Base-by-base conservation (phyloP, 2,329 filamentous ascomycete genomes). In the Paracamarosporium sp. region DNA sequence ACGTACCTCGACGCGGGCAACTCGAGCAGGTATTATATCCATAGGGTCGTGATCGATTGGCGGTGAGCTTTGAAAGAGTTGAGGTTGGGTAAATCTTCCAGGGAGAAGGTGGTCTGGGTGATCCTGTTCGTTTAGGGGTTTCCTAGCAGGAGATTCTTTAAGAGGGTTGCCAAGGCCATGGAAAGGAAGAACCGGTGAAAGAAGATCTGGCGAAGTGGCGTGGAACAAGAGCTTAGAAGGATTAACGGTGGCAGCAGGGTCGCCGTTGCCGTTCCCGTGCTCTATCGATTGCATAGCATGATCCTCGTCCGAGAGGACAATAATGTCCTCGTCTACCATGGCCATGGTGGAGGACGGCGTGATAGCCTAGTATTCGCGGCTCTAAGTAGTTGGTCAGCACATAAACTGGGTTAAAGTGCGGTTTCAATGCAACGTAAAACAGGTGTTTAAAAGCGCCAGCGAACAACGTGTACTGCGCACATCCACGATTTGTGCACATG, bases 201-300 rank as follows among this genome's bases (percentile, higher is more conserved):
- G 52, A 41, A 36, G 60, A 43, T 22, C 57, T 57, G 54, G 61
- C 56, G 55, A 60, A 50, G 24, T 60, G 53, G 31, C 44, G 31
- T 64, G 57, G 27, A 72, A 62, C 17, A 54, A 41, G 53, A 74
- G 61, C 52, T 69, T 65, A 12, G 71, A 67, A 27, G 74, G 72
- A 38, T 69, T 63, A 1, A 76, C 67, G 7, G 71, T 75, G 2
- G 31, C 40, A 35, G 62, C 58, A 30, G 57, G 48, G 36, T 54
- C 50, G 35, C 64, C 54, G 22, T 70, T 61, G 1, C 68, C 71
- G 53, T 75, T 76, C n/a, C 69, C 44, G 50, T 45, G 40, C 33
- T 77, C 74, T 17, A 73, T 76, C 11, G 73, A 69, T 22, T 50
- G 53, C 25, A 73, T 56, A 15, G 75, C 60, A 8, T 65, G 60